Base-by-base conservation (phyloP, 305 asterid genomes). In the Rubia peregrina region DNA sequence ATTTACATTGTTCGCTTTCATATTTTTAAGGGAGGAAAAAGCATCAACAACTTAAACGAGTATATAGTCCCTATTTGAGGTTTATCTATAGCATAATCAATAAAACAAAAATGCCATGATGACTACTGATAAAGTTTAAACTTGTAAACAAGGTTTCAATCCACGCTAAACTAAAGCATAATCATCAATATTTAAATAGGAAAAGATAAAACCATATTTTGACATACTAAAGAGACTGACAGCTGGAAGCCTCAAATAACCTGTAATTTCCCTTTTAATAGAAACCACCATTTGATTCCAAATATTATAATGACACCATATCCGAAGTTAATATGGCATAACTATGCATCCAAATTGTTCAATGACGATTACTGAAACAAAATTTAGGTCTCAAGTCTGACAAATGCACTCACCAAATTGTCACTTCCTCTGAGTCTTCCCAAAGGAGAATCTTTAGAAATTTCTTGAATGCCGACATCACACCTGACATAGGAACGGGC, bases 401-500 rank as follows among this genome's bases (percentile, higher is more conserved):
- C 49, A 68, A 49, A 64, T 65, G 60, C 43, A 44, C 86, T 81
- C 81, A 93, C 98, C 93, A 89, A 83, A 76, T 93, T 93, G 77
- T 93, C 97, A 76, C 98, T 93, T 74, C 98, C 97, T 78, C 80
- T 78, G 75, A 88, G 82, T 85, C 96, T 81, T 72, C 98, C 97
- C 71, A 93, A 83, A 65, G 98, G 77, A 21, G 98, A 87, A 80
- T 93, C 89, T 73, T 82, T 90, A 24, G 94, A 81, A 74, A 90
- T 88, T 88, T 93, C 97, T 81, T 84, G 96, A 76, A 90, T 76
- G 76, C 98, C 97, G 76, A 93, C 97, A 82, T 81, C 90, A 80
- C 94, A 89, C 81, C 98, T 91, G 73, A 69, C 73, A 69, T 61
- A 67, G 61, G 36, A 14, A 65, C 61, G 60, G 74, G 41, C 12